Percentiles rank a stretch among this genome's conserved stretches.
Evolutionary conservation across 257 asterid species (phyloP).

Genomic region (Lycium barbarum): DNA sequence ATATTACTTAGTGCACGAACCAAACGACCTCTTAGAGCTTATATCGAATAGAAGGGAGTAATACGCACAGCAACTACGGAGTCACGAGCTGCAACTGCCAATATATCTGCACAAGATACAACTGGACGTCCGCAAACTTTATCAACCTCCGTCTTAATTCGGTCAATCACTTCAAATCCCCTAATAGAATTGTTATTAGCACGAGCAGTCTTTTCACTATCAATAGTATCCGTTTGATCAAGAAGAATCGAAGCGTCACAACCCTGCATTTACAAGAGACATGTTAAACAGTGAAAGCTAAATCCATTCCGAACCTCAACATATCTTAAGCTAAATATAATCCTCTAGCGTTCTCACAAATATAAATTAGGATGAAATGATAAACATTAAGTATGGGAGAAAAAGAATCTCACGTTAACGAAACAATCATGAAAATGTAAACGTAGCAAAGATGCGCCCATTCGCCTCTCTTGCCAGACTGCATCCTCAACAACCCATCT

Average conservation of each 20-base stretch:
- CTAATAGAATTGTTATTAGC: constrained; percentile 50
- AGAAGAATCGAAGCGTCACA: constrained; percentile 60
- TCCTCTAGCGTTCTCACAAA: neutral
- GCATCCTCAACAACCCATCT: constrained; percentile 45
- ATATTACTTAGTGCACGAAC: too few species aligned
- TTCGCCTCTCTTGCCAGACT: constrained; percentile 43
- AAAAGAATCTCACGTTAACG: constrained; percentile 27
- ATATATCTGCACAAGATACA: constrained; percentile 62
- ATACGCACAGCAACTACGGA: constrained; percentile 44
- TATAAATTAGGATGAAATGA: neutral
- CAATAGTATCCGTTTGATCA: constrained; percentile 41
- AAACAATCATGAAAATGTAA: constrained; percentile 47
- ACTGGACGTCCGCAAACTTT: constrained; percentile 43
- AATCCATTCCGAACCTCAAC: neutral
- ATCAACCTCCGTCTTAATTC: constrained; percentile 52
- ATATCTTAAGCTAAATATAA: neutral
- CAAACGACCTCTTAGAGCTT: too few species aligned
- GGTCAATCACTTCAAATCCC: constrained; percentile 60
- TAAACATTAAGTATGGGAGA: neutral
- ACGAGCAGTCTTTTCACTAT: constrained; percentile 51
- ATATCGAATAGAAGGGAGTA: neutral
- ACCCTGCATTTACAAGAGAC: constrained; percentile 39
- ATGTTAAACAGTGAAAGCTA: neutral
- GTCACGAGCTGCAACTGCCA: constrained; percentile 71
- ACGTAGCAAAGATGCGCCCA: constrained; percentile 45